Conservation (phyloP, 805 yeast species). For the Lachancea mirantina region DNA sequence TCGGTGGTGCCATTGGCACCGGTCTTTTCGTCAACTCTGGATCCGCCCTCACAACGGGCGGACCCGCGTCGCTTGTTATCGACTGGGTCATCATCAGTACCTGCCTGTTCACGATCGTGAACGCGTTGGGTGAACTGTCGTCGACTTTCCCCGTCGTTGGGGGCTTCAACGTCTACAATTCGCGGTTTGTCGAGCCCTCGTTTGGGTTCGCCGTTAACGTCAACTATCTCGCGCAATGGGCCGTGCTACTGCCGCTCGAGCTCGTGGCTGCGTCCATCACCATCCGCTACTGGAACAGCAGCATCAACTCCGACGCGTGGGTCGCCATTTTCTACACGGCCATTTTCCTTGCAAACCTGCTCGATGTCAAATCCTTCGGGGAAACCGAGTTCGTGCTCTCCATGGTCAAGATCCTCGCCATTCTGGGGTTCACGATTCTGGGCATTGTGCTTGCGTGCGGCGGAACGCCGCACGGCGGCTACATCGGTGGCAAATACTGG, state of each 20-base stretch:
- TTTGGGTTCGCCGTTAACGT: constrained; percentile 49
- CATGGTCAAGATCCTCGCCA: constrained; percentile 41
- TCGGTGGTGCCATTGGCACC: constrained; percentile 63
- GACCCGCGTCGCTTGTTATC: constrained; percentile 57
- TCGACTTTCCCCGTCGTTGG: constrained; percentile 49
- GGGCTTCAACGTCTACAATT: constrained; percentile 43
- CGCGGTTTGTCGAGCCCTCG: constrained; percentile 49
- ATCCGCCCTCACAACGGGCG: constrained; percentile 49
- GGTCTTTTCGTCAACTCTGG: constrained; percentile 66
- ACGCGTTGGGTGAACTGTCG: constrained; percentile 46
- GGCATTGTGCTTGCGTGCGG: constrained; percentile 45
- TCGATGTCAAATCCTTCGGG: constrained; percentile 50
- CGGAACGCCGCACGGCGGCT: constrained; percentile 45
- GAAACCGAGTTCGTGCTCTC: constrained; percentile 50
- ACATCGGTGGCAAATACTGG: constrained; percentile 47
- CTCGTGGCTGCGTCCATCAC: constrained; percentile 55
- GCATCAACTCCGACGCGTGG: constrained; percentile 52
- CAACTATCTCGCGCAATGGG: constrained; percentile 50
- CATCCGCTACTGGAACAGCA: constrained; percentile 47
- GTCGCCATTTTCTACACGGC: constrained; percentile 46
- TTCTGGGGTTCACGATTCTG: constrained; percentile 41
- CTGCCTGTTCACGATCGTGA: constrained; percentile 53
- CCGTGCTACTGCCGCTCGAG: constrained; percentile 51
- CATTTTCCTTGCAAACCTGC: constrained; percentile 42
- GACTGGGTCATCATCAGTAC: constrained; percentile 50